Conservation (phyloP, 2,329 filamentous ascomycete genomes). For the Fusarium paranaense region DNA sequence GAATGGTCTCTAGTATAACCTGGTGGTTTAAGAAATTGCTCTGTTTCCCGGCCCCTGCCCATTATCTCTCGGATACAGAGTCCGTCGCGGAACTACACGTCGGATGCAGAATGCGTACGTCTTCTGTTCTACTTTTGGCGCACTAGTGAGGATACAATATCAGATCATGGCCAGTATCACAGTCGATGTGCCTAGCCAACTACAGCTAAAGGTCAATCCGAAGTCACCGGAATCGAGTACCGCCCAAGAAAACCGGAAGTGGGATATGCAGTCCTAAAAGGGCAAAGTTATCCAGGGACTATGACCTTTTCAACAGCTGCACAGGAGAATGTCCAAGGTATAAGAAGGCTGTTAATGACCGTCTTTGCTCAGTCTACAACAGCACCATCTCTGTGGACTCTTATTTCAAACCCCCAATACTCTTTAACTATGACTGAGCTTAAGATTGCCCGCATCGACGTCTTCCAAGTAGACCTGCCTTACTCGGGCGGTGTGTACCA, state of each 20-base stretch:
- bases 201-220: neutral
- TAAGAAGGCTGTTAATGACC: neutral
- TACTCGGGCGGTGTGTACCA: slow-evolving; percentile 15
- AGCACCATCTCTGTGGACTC: neutral
- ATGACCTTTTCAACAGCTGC: too few species aligned
- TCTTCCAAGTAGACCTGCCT: slow-evolving; percentile 14
- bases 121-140: neutral
- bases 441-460: slow-evolving; percentile 19
- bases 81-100: neutral
- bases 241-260: too few species aligned
- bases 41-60: neutral
- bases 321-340: neutral
- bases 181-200: neutral
- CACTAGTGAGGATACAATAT: neutral
- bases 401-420: neutral
- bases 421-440: slow-evolving; percentile 8
- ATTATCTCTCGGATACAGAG: neutral
- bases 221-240: neutral
- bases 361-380: neutral
- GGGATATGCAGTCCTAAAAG: neutral
- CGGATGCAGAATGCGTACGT: neutral
- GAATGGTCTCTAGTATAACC: too few species aligned
- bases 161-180: neutral
- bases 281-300: neutral
- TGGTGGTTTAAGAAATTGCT: too few species aligned